Conservation (phyloP, 2,329 filamentous ascomycete genomes). For the Verticillium tricorpus region DNA sequence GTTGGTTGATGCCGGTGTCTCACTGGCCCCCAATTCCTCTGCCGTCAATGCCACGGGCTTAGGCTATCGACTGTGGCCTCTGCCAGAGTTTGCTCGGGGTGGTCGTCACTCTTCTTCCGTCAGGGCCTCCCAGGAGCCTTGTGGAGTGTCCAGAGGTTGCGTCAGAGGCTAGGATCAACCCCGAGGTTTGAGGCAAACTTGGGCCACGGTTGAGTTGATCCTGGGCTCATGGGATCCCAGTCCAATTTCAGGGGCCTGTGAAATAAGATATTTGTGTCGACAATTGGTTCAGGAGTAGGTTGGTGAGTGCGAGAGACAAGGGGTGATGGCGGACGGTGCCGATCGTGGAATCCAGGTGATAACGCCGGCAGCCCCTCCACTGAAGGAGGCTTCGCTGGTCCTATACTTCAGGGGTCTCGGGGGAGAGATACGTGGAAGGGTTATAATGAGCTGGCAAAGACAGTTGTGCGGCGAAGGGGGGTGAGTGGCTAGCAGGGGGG, state of each 20-base stretch:
- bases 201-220: not conserved
- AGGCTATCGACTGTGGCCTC: not conserved
- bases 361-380: not conserved
- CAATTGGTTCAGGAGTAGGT: not conserved
- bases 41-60: not conserved
- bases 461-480: conserved; percentile 2
- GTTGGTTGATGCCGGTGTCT: not conserved
- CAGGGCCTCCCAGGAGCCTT: not conserved
- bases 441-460: not conserved
- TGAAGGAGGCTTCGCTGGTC: not conserved
- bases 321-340: not conserved
- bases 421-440: not conserved
- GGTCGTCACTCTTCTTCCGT: not conserved
- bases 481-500: conserved; percentile 4
- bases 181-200: not conserved
- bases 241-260: not conserved
- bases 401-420: not conserved
- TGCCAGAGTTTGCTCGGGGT: not conserved
- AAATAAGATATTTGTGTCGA: not conserved
- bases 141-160: not conserved
- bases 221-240: not conserved
- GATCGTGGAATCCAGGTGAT: not conserved
- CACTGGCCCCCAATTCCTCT: not conserved
- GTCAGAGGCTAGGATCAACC: not conserved
- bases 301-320: not conserved